Evolutionary conservation across 129 eudicot species (phyloP).

Genomic region (Chrysanthemum makinoi): DNA sequence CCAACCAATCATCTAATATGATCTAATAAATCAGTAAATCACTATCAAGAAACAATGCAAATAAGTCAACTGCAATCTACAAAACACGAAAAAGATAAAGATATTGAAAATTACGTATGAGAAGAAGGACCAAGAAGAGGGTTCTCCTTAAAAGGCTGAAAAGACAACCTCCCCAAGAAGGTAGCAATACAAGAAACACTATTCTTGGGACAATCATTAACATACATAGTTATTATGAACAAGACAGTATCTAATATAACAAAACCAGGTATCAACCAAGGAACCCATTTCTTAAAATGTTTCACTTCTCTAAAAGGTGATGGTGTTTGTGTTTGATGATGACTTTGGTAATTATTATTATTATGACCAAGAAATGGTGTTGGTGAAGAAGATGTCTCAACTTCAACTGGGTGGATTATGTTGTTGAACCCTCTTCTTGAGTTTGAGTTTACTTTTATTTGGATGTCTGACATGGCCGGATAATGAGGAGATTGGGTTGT

Average conservation of each 20-base stretch:
- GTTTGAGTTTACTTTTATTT: conserved; percentile 40
- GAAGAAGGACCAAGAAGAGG: conserved; percentile 97
- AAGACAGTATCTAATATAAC: conserved; percentile 54
- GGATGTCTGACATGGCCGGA: conserved; percentile 26
- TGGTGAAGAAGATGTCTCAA: conserved; percentile 38
- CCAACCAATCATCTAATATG: background rate
- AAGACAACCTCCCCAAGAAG: conserved; percentile 69
- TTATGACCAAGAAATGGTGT: background rate
- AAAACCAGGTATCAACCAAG: conserved; percentile 76
- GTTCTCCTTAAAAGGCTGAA: conserved; percentile 86
- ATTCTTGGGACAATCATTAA: conserved; percentile 78
- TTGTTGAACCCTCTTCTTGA: conserved; percentile 46
- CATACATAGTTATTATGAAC: conserved; percentile 76
- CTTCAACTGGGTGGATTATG: conserved; percentile 54
- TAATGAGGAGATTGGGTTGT: conserved; percentile 27
- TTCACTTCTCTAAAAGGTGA: conserved; percentile 49
- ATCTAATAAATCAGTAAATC: no score
- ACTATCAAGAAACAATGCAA: background rate
- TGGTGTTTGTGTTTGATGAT: conserved; percentile 23
- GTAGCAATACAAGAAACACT: conserved; percentile 63
- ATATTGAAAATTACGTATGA: conserved; percentile 45
- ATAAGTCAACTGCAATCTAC: background rate
- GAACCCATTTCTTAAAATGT: conserved; percentile 65
- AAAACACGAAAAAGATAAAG: background rate
- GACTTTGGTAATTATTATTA: no score